Percentiles rank a stretch among this genome's conserved stretches.
These are phyloP conservation scores for Parietaria judaica DNA, from an alignment of 306 rosid species.

Conservation along the genomic window DNA sequence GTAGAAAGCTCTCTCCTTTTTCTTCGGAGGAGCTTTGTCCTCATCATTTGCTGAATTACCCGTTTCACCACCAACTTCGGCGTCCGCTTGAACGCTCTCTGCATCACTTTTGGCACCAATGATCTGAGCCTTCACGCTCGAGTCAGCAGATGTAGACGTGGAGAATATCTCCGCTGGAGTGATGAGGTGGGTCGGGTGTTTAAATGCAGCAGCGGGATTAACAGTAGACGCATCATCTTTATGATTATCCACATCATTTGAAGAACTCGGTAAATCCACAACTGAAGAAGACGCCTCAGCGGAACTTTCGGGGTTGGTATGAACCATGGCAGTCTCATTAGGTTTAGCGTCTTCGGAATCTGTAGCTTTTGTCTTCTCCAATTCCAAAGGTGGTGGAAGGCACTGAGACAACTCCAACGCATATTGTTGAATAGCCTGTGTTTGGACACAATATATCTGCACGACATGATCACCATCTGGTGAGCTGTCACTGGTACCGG, in stretches of 20 bases:
- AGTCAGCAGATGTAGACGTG: constrained; percentile 40
- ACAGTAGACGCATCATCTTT: constrained; percentile 32
- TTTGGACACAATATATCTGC: constrained; percentile 66
- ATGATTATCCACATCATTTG: constrained; percentile 22
- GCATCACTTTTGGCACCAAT: constrained; percentile 31
- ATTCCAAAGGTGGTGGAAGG: constrained; percentile 58
- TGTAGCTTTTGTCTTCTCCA: constrained; percentile 35
- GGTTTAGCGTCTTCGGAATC: constrained; percentile 13
- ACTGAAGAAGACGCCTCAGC: constrained; percentile 34
- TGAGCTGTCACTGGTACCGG: constrained; percentile 56
- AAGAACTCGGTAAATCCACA: constrained; percentile 27
- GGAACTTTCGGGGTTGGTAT: constrained; percentile 33
- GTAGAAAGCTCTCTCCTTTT: constrained; percentile 52
- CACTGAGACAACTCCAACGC: constrained; percentile 61
- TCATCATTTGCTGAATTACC: constrained; percentile 27
- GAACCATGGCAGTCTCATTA: constrained; percentile 12
- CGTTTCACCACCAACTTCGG: constrained; percentile 43
- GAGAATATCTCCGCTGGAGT: constrained; percentile 63
- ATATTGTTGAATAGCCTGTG: constrained; percentile 79
- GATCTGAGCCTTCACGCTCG: constrained; percentile 32
- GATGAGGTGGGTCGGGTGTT: constrained; percentile 58
- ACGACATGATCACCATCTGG: constrained; percentile 59
- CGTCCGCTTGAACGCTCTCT: constrained; percentile 38
- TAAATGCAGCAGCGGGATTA: constrained; percentile 33
- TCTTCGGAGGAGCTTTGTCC: constrained; percentile 27